Evolutionary conservation across 2,329 filamentous ascomycete species (phyloP), one percentile per base, ranked within the genome.

Genomic region (Coccinonectria pachysandricola): DNA sequence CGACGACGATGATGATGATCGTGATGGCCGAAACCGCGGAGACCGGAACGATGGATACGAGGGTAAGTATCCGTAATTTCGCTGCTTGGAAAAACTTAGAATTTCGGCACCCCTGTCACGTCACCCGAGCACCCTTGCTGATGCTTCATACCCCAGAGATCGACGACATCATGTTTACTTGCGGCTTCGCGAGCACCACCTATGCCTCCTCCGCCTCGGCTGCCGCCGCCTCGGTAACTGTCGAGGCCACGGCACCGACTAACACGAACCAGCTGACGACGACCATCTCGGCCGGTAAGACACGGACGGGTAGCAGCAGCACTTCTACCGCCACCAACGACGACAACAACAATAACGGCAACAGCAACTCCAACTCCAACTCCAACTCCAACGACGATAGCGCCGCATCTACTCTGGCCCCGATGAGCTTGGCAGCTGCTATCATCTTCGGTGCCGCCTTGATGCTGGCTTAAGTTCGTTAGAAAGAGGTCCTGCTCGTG

Each of bases 61-160:
- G 17, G 42, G 47, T 48, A 8, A 33, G 41, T 25, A 17, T 12
- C 1, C 5, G n/a, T n/a, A n/a, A n/a, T n/a, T n/a, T n/a, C n/a
- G n/a, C n/a, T n/a, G n/a, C n/a, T n/a, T n/a, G n/a, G n/a, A n/a
- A n/a, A n/a, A n/a, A n/a, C n/a, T n/a, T n/a, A n/a, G n/a, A n/a
- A n/a, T n/a, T n/a, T n/a, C n/a, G n/a, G n/a, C n/a, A n/a, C n/a
- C n/a, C n/a, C n/a, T n/a, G n/a, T n/a, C n/a, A n/a, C n/a, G n/a
- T n/a, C n/a, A n/a, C n/a, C n/a, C n/a, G n/a, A n/a, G n/a, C n/a
- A n/a, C n/a, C n/a, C n/a, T n/a, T n/a, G n/a, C n/a, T n/a, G n/a
- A n/a, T n/a, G n/a, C n/a, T n/a, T n/a, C n/a, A n/a, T n/a, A 3
- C 5, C 5, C 1, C 5, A 57, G 54, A 57, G 9, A 56, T 59